phyloP scores from a whole-genome alignment of 495 filamentous ascomycete species.

The Neurospora terricola region DNA sequence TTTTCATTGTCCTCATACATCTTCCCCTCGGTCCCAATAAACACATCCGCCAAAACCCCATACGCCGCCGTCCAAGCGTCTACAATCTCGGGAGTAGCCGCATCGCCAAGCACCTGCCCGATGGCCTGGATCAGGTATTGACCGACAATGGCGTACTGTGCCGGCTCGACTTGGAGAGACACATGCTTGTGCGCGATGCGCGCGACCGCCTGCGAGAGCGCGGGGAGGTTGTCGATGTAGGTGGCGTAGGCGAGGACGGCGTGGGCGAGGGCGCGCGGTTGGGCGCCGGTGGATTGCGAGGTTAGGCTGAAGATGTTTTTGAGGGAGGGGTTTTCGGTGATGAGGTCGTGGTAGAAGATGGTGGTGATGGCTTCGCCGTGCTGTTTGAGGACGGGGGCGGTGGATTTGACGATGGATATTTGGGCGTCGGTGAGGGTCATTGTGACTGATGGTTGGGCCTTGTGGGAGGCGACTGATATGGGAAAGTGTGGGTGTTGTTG shows the following conservation, averaged over 20 bases:
- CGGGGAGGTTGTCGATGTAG: slow-evolving; percentile 59
- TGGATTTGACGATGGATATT: slow-evolving; percentile 47
- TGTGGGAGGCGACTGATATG: neutral
- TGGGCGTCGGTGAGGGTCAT: slow-evolving; percentile 30
- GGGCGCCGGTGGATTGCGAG: slow-evolving; percentile 54
- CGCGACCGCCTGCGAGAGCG: slow-evolving; percentile 52
- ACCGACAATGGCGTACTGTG: slow-evolving; percentile 60
- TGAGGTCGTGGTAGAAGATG: slow-evolving; percentile 59
- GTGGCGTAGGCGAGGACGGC: slow-evolving; percentile 61
- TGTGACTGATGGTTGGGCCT: neutral
- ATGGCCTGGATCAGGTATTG: slow-evolving; percentile 59
- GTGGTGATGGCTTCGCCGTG: slow-evolving; percentile 58
- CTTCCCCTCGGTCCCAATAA: slow-evolving; percentile 52
- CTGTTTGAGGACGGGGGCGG: slow-evolving; percentile 51
- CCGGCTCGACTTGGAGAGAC: slow-evolving; percentile 57
- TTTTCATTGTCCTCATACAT: slow-evolving; percentile 46
- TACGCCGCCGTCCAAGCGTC: slow-evolving; percentile 60
- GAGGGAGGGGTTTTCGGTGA: slow-evolving; percentile 49
- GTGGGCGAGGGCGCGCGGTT: slow-evolving; percentile 54
- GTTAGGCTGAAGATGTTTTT: slow-evolving; percentile 58
- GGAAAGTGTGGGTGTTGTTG: neutral
- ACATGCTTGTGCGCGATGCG: slow-evolving; percentile 69
- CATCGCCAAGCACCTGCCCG: slow-evolving; percentile 54
- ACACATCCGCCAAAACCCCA: slow-evolving; percentile 51
- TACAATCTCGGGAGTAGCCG: slow-evolving; percentile 54